Evolutionary conservation across 1,284 basidiomycete species (phyloP), one percentile per base, ranked within the genome.

Genomic region (Coriolopsis trogii): DNA sequence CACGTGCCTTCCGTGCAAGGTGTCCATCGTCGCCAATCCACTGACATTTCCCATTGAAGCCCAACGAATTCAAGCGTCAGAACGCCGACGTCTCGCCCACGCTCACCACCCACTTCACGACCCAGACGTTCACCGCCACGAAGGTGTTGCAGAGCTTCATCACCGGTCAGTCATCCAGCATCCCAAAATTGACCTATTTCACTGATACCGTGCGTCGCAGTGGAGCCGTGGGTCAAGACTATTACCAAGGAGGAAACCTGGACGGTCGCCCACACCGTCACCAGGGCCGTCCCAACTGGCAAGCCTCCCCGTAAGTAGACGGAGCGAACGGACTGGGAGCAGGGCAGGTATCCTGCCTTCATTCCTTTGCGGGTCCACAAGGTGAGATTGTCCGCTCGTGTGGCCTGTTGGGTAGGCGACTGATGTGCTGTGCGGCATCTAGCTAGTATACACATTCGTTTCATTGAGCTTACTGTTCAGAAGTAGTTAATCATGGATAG

Each of bases 101-200:
- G 25, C 39, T 59, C 36, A 56, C 57, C 13, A 53, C 57, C 15
- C 46, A 44, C 34, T 24, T 59, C 34, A 55, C 53, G 2, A 59
- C 57, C 34, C 31, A 59, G 30, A 52, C 49, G n/a, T 56, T 59
- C 54, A 52, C 49, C 9, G 58, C 58, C 7, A 54, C 51, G 26
- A 25, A 20, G 33, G 24, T 59, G 15, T 39, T 59, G 15, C 49
- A 56, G 55, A 59, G 51, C 45, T 52, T 59, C 29, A 37, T 49
- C 39, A 15, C 4, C 7, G 1, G 6, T 6, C 21, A 7, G 37
- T 23, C 3, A 8, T 16, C 10, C 12, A 12, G 31, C 34, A 29
- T 7, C 46, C 28, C 25, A n/a, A 30, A 6, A n/a, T 6, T 9
- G 4, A 3, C 16, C 3, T n/a, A 3, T 7, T 13, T 16, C 7